Evolutionary conservation across 2,329 filamentous ascomycete species (phyloP), one percentile per base, ranked within the genome.

Genomic region (Colletotrichum destructivum): DNA sequence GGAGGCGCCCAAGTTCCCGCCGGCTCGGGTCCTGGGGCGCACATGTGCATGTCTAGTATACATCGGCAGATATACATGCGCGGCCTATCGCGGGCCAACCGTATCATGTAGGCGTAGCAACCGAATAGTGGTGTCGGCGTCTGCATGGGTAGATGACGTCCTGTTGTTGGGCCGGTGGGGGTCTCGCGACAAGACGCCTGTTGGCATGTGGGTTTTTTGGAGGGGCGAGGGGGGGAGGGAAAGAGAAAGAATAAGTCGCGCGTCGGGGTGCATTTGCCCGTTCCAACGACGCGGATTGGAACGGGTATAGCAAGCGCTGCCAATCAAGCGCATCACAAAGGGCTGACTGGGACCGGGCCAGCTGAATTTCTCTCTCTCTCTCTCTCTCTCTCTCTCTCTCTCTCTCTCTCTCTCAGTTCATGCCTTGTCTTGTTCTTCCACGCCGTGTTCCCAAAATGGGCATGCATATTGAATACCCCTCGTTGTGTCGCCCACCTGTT

Each of bases 231-330:
- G 18, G 26, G 13, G 62, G 44, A 46, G 21, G 13, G 5, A 26
- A n/a, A 18, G 16, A 15, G 12, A 52, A 47, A 54, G n/a, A 40
- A 51, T 38, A 67, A 38, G 46, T 47, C 31, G 65, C 65, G 47
- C 46, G 59, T 72, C 69, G 69, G 69, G 38, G 21, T 18, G 52
- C 46, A 64, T 69, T 72, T 69, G 52, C 60, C 69, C 69, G 65
- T 61, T 55, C 59, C 65, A 64, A 63, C 59, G 69, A 72, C 54
- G 65, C 54, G 31, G 54, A 63, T 69, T 72, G 65, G 65, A 35
- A 69, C 65, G 69, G 65, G 13, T 55, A 38, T 38, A 60, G 69
- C 59, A 72, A 69, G 65, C 65, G 69, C 51, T 68, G 59, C 65
- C 69, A 69, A 69, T 69, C 69, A 69, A 54, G 60, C 51, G 42